Base-by-base conservation (phyloP, 768 basidiomycete species). In the Auriscalpium vulgare region DNA sequence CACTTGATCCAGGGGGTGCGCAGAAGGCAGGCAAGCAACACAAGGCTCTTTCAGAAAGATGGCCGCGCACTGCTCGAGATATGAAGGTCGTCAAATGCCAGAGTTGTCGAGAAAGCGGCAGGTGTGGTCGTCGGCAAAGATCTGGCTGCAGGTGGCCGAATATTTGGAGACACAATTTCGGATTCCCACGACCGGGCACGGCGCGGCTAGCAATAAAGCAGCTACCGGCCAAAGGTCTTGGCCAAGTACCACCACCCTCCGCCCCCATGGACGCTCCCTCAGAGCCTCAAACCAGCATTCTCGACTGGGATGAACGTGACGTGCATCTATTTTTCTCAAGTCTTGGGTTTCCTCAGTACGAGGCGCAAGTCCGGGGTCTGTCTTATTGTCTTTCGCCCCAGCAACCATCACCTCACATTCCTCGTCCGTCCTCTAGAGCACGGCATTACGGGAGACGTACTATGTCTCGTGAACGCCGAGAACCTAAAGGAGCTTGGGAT, bases 361-460 rank as follows among this genome's bases (percentile, higher is more conserved):
- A 92, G 69, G 71, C 72, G 43, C 83, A 89, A 72, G 81, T 97
- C 63, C 79, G 80, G 78, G 90, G 92, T 91, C 58, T 55, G 64
- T 64, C 37, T 51, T 53, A 59, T 50, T 62, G 57, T 62, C 53
- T 55, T 58, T 54, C 37, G 45, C 40, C 43, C 53, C 45, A 10
- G 52, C 50, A 21, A 47, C 52, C 40, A 55, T 56, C 51, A 59
- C 51, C 29, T 21, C 46, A 60, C 38, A 17, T 8, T 16, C 43
- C 10, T 29, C 29, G 29, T 37, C 9, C 44, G n/a, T 7, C 8
- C 40, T 46, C 23, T 53, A 95, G 95, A 94, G 67, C 89, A 99
- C 69, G 87, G 83, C 59, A 91, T 99, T 61, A 87, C 87, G 16
- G 97, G 97, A 54, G 94, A 97, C 60, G 83, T 91, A 2, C 79